Base-by-base conservation (phyloP, 2,329 filamentous ascomycete species). In the Xylaria multiplex region DNA sequence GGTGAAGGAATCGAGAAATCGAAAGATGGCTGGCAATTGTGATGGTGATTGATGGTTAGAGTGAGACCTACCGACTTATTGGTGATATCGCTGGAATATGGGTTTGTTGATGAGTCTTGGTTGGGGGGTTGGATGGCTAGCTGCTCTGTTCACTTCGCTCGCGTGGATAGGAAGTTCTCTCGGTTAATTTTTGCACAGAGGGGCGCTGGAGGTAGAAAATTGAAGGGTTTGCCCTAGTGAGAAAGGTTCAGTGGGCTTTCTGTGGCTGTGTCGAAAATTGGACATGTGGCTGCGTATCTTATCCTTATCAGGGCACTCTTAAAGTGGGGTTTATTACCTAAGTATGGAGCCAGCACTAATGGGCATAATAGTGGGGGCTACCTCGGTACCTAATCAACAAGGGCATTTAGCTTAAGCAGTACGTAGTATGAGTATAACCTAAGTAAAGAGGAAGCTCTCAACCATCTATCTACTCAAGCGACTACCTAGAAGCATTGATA, bases 61-160 rank as follows among this genome's bases (percentile, higher is more conserved):
- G 64, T 62, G 46, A 65, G 64, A 77, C 76, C 70, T 77, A 78
- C 76, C 76, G 76, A 78, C 73, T 76, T 71, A 63, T 70, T 62
- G 62, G 68, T 76, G 71, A 67, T 76, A 76, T 75, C 76, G 75
- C 75, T 72, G 50, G 59, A 71, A 71, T 55, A 74, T 74, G 73
- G 75, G 74, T 66, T 73, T 71, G 69, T 72, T 71, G 72, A 71
- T 68, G 70, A 72, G 62, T 37, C 56, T 66, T 66, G 70, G 69
- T 67, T 70, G 68, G 69, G 59, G 71, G 35, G 64, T 61, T 72
- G 66, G 71, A 73, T 71, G 66, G 70, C 69, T 69, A 55, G 54
- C 59, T 70, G 63, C 60, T 61, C 60, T 60, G 60, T 70, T 59
- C 68, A 61, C 64, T 69, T 59, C 68, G 55, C 66, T 72, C 58